phyloP scores from a whole-genome alignment of 495 filamentous ascomycete genomes.

The Tuber magnatum region DNA sequence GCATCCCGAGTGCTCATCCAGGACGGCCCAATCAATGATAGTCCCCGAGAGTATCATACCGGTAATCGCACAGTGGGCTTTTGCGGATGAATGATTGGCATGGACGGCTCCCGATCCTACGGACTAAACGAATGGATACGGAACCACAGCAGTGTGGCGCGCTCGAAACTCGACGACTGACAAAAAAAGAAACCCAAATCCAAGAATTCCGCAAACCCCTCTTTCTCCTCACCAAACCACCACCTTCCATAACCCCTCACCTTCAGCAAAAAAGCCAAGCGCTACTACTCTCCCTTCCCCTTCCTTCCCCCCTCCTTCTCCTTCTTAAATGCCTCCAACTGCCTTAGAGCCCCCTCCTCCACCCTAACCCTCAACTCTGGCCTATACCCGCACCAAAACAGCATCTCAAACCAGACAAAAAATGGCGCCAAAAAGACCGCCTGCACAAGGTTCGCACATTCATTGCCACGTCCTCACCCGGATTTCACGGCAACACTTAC shows the following conservation, averaged over 20 bases:
- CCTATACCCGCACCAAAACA: slow-evolving; percentile 87
- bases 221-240: background rate
- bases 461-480: slow-evolving; percentile 51
- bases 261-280: background rate
- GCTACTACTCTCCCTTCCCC: background rate
- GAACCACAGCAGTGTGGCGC: background rate
- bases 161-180: background rate
- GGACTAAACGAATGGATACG: background rate
- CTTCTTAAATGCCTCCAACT: slow-evolving; percentile 55
- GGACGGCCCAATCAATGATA: background rate
- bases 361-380: slow-evolving; percentile 75
- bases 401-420: slow-evolving; percentile 92
- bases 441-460: slow-evolving; percentile 82
- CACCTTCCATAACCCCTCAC: background rate
- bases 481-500: slow-evolving; percentile 64
- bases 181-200: background rate
- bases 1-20: background rate
- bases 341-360: slow-evolving; percentile 62
- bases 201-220: background rate
- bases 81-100: background rate
- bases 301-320: slow-evolving; percentile 40
- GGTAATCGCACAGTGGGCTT: background rate
- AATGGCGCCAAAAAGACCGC: slow-evolving; percentile 92
- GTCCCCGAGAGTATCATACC: background rate
- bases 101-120: background rate